A percentile compares a stretch with the other conserved stretches of the same genome.
phyloP scores from a whole-genome alignment of 176 grass and related monocot genomes.

The Coix lacrymajobi region DNA sequence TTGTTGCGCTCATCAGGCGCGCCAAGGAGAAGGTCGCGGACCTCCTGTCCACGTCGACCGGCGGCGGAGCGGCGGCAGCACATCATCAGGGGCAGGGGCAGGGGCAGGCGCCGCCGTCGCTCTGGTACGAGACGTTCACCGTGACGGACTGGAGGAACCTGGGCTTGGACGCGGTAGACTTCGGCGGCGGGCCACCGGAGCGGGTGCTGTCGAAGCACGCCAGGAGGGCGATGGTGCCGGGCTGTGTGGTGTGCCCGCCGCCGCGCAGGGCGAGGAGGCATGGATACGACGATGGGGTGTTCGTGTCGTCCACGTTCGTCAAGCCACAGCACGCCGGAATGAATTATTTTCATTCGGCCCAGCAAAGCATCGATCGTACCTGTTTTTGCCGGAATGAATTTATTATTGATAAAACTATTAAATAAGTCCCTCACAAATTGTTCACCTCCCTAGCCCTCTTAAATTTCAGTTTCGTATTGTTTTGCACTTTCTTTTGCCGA shows the following conservation, averaged over 20 bases:
- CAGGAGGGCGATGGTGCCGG: neutral
- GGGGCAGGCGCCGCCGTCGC: neutral
- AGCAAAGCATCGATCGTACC: too few relatives aligned
- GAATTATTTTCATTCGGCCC: too few relatives aligned
- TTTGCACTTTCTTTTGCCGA: too few relatives aligned
- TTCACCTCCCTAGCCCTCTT: too few relatives aligned
- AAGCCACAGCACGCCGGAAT: neutral
- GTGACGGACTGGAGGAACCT: neutral
- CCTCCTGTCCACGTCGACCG: neutral
- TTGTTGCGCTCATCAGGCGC: neutral
- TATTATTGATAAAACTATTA: too few relatives aligned
- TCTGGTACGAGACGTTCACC: neutral
- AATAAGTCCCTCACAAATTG: too few relatives aligned
- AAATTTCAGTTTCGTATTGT: too few relatives aligned
- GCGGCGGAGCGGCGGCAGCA: neutral
- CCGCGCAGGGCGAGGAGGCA: too few relatives aligned
- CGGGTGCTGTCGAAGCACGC: neutral
- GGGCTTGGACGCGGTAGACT: neutral
- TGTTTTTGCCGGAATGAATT: too few relatives aligned
- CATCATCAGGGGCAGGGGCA: too few relatives aligned
- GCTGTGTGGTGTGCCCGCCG: slow-evolving; percentile 8
- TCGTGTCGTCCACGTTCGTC: neutral
- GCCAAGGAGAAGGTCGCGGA: neutral
- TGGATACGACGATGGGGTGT: neutral
- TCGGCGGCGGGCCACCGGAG: neutral